Evolutionary conservation across 2,329 filamentous ascomycete genomes (phyloP), one percentile per base, ranked within the genome.

Genomic region (Arthrobotrys entomopaga): DNA sequence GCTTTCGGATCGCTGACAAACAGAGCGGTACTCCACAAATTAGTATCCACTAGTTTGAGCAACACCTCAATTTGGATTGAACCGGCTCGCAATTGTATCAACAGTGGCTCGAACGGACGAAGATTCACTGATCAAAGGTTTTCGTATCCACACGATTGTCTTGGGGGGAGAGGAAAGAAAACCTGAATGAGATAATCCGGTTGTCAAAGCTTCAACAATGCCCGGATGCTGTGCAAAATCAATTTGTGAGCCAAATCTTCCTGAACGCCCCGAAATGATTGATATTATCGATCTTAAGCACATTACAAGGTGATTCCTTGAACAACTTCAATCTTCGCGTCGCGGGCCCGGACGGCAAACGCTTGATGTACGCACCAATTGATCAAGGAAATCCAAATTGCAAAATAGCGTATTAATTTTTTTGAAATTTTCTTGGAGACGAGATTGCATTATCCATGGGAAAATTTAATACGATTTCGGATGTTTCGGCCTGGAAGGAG

Each of bases 221-320:
- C 10, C 29, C 10, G 29, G 29, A 6, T 34, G 6, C 29, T 34
- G 29, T 34, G 29, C 6, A n/a, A 34, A 34, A 34, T 10, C 29
- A 34, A 34, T 34, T 34, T 6, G n/a, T n/a, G n/a, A n/a, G n/a
- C n/a, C n/a, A n/a, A n/a, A n/a, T n/a, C n/a, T n/a, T n/a, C n/a
- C n/a, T n/a, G n/a, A n/a, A n/a, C n/a, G n/a, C n/a, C n/a, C n/a
- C n/a, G n/a, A n/a, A n/a, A n/a, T n/a, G n/a, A n/a, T n/a, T n/a
- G n/a, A n/a, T n/a, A n/a, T n/a, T n/a, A n/a, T n/a, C n/a, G n/a
- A n/a, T 34, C 29, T 48, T 48, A 22, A 59, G 56, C 48, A 22
- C 40, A 16, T 43, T 56, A 57, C 65, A 69, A 69, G 65, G 65
- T 49, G 49, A n/a, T 61, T 49, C 65, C 65, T 56, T 69, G 65